Evolutionary conservation across 2,329 filamentous ascomycete genomes (phyloP).

Genomic region (Pseudocercospora pini-densiflorae): DNA sequence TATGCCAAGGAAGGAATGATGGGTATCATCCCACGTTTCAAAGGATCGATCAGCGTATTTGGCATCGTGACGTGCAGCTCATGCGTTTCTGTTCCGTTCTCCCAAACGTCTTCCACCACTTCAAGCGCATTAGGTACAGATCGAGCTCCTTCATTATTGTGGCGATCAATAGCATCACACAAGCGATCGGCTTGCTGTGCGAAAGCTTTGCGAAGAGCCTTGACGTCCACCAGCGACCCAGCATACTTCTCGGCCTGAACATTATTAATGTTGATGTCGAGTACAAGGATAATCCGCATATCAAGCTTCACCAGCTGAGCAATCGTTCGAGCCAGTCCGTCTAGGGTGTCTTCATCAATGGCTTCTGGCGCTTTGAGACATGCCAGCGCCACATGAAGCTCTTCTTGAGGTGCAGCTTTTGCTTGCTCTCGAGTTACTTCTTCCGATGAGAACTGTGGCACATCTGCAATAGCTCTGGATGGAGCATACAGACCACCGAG

Average conservation of each 20-base stretch:
- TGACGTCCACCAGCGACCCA: conserved; percentile 17
- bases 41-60: conserved; percentile 64
- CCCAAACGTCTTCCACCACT: conserved; percentile 29
- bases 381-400: conserved; percentile 79
- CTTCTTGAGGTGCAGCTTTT: conserved; percentile 43
- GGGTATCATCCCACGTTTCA: conserved; percentile 71
- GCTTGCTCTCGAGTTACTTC: conserved; percentile 44
- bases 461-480: conserved; percentile 61
- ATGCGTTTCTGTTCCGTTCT: conserved; percentile 17
- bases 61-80: conserved; percentile 49
- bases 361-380: conserved; percentile 78
- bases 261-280: conserved; percentile 65
- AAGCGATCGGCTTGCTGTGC: conserved; percentile 72
- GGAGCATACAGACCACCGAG: conserved; percentile 64
- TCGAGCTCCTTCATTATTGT: conserved; percentile 70
- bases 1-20: conserved; percentile 71
- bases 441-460: conserved; percentile 64
- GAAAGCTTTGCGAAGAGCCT: conserved; percentile 29
- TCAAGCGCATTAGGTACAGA: conserved; percentile 65
- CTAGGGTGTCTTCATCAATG: conserved; percentile 69
- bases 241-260: conserved; percentile 16
- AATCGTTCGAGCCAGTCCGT: conserved; percentile 80
- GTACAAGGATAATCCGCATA: conserved; percentile 78
- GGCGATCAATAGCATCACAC: conserved; percentile 72
- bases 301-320: conserved; percentile 83